Conservation (phyloP, 805 yeast species). For the Lachancea quebecensis region DNA sequence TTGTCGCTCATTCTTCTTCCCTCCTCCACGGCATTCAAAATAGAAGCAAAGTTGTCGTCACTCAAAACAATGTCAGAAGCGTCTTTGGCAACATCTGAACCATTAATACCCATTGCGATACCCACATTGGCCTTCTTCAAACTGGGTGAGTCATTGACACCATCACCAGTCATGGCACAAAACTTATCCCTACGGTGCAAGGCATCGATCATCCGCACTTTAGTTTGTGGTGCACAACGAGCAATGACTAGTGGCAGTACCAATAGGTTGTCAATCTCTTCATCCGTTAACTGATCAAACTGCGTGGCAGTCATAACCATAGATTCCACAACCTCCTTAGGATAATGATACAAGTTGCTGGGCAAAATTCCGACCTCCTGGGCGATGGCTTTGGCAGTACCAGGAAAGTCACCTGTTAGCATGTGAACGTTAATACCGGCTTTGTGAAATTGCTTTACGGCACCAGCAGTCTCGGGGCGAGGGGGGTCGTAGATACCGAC, state of each 20-base stretch:
- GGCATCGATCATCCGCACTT: slow-evolving; percentile 83
- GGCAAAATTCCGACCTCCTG: slow-evolving; percentile 83
- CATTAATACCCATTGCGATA: slow-evolving; percentile 86
- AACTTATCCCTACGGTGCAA: slow-evolving; percentile 83
- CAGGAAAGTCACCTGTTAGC: slow-evolving; percentile 93
- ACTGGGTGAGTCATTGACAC: slow-evolving; percentile 97
- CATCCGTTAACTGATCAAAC: slow-evolving; percentile 64
- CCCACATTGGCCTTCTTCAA: slow-evolving; percentile 93
- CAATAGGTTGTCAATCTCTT: slow-evolving; percentile 64
- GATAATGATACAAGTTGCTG: slow-evolving; percentile 37
- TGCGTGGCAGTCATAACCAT: slow-evolving; percentile 82
- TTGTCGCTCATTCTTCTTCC: slow-evolving; percentile 95
- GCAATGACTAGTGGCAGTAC: slow-evolving; percentile 84
- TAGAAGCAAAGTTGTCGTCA: slow-evolving; percentile 93
- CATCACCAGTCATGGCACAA: slow-evolving; percentile 99
- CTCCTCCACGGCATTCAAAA: slow-evolving; percentile 87
- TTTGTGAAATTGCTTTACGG: slow-evolving; percentile 68
- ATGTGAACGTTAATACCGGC: slow-evolving; percentile 97
- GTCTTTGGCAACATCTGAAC: slow-evolving; percentile 97
- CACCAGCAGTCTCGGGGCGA: slow-evolving; percentile 70
- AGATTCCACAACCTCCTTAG: slow-evolving; percentile 37
- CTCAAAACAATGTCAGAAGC: slow-evolving; percentile 97
- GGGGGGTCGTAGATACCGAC: slow-evolving; percentile 98
- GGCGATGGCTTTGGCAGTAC: slow-evolving; percentile 82
- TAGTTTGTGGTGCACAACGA: slow-evolving; percentile 90